Percentiles rank a stretch among this genome's conserved stretches.
phyloP scores from a whole-genome alignment of 108 stramenopile species.

The Nitzschia sp. region DNA sequence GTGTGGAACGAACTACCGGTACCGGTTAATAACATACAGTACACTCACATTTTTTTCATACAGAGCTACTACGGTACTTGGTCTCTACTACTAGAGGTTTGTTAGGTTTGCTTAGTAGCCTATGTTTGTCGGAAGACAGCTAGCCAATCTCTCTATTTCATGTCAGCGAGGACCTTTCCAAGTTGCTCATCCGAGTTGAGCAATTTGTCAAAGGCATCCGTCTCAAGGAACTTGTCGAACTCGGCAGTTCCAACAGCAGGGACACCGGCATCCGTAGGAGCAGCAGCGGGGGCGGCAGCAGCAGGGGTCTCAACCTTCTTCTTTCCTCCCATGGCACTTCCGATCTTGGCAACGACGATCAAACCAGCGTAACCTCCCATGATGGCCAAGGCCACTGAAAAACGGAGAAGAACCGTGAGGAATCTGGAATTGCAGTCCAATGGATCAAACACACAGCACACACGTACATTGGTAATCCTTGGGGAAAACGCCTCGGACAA shows the following conservation, averaged over 20 bases:
- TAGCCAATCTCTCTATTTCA: slow-evolving; percentile 19
- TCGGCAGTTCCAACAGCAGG: slow-evolving; percentile 54
- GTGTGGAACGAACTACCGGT: slow-evolving; percentile 33
- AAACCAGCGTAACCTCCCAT: slow-evolving; percentile 69
- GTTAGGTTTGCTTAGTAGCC: neutral
- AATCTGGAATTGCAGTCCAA: slow-evolving; percentile 25
- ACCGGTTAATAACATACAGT: no score
- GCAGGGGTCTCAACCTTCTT: slow-evolving; percentile 33
- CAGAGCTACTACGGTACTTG: neutral
- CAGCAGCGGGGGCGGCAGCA: slow-evolving; percentile 25
- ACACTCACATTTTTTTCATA: no score
- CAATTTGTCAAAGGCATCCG: slow-evolving; percentile 44
- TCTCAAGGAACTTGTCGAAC: slow-evolving; percentile 43
- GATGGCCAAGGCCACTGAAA: slow-evolving; percentile 72
- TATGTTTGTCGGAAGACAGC: neutral
- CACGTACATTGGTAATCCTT: slow-evolving; percentile 81
- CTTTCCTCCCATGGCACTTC: slow-evolving; percentile 35
- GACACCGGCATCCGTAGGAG: slow-evolving; percentile 42
- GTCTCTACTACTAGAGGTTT: neutral
- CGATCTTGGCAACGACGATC: slow-evolving; percentile 58
- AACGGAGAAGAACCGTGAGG: slow-evolving; percentile 7
- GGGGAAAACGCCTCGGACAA: slow-evolving; percentile 76
- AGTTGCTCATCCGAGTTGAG: slow-evolving; percentile 50
- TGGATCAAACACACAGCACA: neutral
- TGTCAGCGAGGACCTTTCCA: slow-evolving; percentile 24